Evolutionary conservation across 495 filamentous ascomycete species (phyloP).

Genomic region (Penicillium crystallinum): DNA sequence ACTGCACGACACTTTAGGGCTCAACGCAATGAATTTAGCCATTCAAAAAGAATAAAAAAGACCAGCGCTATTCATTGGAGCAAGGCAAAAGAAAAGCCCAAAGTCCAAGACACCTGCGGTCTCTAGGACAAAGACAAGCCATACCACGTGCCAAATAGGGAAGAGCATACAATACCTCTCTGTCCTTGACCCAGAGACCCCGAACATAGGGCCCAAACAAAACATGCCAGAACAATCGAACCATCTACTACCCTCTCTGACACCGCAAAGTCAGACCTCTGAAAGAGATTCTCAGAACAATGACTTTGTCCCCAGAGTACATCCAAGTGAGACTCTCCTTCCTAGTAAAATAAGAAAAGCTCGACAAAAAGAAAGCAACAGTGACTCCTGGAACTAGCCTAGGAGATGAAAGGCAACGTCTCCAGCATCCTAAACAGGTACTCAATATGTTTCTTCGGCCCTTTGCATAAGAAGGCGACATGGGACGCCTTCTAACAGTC

Average conservation of each 20-base stretch:
- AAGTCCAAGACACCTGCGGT: neutral
- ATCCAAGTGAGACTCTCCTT: neutral
- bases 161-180: neutral
- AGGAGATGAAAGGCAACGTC: neutral
- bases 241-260: neutral
- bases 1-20: neutral
- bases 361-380: neutral
- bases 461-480: conserved; percentile 4
- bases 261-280: neutral
- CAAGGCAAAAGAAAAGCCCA: neutral
- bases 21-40: neutral
- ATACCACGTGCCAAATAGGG: neutral
- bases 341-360: neutral
- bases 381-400: neutral
- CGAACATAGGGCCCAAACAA: neutral
- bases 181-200: neutral
- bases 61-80: neutral
- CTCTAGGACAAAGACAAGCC: neutral
- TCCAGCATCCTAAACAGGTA: neutral
- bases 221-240: neutral
- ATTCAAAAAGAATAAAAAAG: neutral
- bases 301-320: neutral
- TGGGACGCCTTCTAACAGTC: neutral
- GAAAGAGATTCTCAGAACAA: neutral
- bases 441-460: neutral